These are phyloP conservation scores for Fusarium duplospermum DNA, from an alignment of 2,329 filamentous ascomycete genomes.

Conservation along the genomic window DNA sequence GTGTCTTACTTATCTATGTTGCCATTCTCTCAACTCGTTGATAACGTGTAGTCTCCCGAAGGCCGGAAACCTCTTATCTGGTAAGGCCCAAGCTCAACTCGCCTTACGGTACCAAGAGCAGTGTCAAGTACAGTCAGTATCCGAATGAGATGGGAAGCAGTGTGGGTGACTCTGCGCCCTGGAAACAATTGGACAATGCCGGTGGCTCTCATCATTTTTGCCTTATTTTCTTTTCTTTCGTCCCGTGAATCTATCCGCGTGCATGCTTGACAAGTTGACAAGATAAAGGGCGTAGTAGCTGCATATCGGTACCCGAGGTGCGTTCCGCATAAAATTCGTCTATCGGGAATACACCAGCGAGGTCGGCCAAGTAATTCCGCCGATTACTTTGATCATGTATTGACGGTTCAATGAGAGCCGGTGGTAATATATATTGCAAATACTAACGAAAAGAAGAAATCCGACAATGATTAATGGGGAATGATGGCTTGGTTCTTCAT, in stretches of 20 bases:
- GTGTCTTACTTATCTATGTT: not conserved
- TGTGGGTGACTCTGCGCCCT: too few relatives aligned
- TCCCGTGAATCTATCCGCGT: not conserved
- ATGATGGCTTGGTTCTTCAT: accelerated
- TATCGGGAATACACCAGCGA: not conserved
- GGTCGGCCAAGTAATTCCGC: not conserved
- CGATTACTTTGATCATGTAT: too few relatives aligned
- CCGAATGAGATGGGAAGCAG: too few relatives aligned
- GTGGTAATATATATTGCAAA: not conserved
- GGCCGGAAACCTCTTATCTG: not conserved
- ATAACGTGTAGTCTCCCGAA: not conserved
- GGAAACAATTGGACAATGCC: not conserved
- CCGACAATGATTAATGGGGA: not conserved
- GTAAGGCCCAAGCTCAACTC: not conserved
- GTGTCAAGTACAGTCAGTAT: not conserved
- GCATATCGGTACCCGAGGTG: not conserved
- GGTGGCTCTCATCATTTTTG: not conserved
- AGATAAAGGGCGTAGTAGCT: not conserved
- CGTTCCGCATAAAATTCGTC: not conserved
- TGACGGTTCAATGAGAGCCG: not conserved
- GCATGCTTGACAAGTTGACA: not conserved
- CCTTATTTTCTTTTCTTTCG: not conserved
- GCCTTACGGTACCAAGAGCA: not conserved
- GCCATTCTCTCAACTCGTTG: not conserved
- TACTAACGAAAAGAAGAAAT: not conserved